Evolutionary conservation across 176 grass and related monocot genomes (phyloP).

Genomic region (Tillandsia leiboldiana): DNA sequence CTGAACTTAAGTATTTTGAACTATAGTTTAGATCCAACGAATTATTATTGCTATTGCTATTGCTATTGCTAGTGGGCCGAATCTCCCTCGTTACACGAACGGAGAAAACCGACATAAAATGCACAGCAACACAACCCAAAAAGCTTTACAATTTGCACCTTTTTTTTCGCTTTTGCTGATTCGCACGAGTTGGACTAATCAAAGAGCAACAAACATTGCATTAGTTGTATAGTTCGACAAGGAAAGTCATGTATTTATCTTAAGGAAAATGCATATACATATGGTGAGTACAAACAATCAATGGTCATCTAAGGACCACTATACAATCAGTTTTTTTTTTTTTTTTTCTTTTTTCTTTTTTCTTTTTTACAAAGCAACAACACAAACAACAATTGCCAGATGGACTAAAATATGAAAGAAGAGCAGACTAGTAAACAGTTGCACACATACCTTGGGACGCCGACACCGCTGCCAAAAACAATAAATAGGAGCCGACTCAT

Average conservation of each 20-base stretch:
- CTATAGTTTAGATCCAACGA: too few relatives aligned
- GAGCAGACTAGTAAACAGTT: constrained; percentile 13
- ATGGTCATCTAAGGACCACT: background rate
- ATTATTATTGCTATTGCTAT: too few relatives aligned
- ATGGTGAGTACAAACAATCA: background rate
- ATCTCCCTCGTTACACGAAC: too few relatives aligned
- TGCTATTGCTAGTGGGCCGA: too few relatives aligned
- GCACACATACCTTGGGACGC: constrained; percentile 1
- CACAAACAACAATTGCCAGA: constrained; percentile 12
- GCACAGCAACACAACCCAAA: too few relatives aligned
- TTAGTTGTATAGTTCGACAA: background rate
- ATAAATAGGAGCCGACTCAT: background rate
- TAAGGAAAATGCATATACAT: background rate
- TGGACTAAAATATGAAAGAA: constrained; percentile 17
- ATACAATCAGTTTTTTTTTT: constrained; percentile 20
- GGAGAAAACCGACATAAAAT: too few relatives aligned
- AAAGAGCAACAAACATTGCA: too few relatives aligned
- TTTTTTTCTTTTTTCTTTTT: constrained; percentile 8
- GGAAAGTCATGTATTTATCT: background rate
- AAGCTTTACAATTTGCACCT: too few relatives aligned
- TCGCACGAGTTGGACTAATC: too few relatives aligned
- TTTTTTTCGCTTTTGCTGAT: too few relatives aligned
- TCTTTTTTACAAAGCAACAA: constrained; percentile 26
- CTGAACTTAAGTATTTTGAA: too few relatives aligned
- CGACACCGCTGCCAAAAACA: background rate